Percentiles rank a stretch among this genome's conserved stretches.
Conservation (phyloP, 2,329 filamentous ascomycete genomes). For the Mariannaea elegans region DNA sequence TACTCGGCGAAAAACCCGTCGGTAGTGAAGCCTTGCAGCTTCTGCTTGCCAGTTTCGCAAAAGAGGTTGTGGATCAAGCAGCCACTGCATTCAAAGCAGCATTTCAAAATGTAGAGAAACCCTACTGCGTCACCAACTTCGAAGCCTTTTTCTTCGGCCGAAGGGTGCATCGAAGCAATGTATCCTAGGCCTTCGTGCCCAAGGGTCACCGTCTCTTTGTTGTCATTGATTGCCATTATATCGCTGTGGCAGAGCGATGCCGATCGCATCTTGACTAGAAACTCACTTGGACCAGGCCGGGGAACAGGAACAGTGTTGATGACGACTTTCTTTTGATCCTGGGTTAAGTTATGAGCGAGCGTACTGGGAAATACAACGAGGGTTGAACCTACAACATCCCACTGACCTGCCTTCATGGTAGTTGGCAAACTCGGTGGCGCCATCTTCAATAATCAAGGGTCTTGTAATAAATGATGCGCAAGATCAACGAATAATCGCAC, state of each 20-base stretch:
- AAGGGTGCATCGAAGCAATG: conserved; percentile 49
- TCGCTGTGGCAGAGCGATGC: conserved; percentile 49
- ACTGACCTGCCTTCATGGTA: conserved; percentile 26
- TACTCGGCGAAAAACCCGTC: conserved; percentile 60
- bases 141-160: conserved; percentile 50
- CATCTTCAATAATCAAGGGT: conserved; percentile 4
- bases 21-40: conserved; percentile 52
- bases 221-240: conserved; percentile 32
- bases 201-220: conserved; percentile 36
- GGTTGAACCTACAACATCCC: conserved; percentile 19
- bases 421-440: conserved; percentile 1
- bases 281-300: conserved; percentile 50
- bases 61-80: conserved; percentile 55
- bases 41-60: conserved; percentile 49
- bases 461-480: neutral
- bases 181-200: conserved; percentile 58
- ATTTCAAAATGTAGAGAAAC: conserved; percentile 55
- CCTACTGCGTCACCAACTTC: conserved; percentile 54
- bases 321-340: conserved; percentile 38
- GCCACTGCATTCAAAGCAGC: conserved; percentile 57
- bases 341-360: neutral
- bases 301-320: conserved; percentile 56
- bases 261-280: conserved; percentile 47
- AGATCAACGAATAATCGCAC: neutral
- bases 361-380: neutral